phyloP scores from a whole-genome alignment of 306 rosid species.

The Luffa aegyptiaca region DNA sequence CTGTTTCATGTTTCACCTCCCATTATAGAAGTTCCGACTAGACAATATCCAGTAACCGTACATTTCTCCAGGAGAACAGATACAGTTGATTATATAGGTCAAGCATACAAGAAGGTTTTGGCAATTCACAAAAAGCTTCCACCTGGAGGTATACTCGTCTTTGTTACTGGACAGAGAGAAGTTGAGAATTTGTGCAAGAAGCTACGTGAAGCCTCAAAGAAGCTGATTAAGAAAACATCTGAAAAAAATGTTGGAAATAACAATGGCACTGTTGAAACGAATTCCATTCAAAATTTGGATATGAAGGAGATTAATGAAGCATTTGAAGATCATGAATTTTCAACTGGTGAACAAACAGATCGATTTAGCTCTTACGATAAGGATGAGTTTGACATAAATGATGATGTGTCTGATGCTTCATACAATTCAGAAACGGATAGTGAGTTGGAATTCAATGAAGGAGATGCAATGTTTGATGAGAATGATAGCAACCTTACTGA shows the following conservation, averaged over 20 bases:
- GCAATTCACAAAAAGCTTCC: constrained; percentile 91
- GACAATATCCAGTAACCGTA: constrained; percentile 70
- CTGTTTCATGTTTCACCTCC: constrained; percentile 61
- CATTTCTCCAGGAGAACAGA: constrained; percentile 82
- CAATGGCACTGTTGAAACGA: constrained; percentile 20
- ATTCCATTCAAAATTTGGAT: constrained; percentile 35
- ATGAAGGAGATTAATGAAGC: constrained; percentile 69
- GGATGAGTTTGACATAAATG: constrained; percentile 28
- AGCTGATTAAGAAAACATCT: constrained; percentile 30
- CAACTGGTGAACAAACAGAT: constrained; percentile 37
- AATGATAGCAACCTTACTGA: constrained; percentile 23
- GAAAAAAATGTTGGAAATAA: constrained; percentile 24
- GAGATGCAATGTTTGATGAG: constrained; percentile 19
- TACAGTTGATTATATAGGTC: constrained; percentile 54
- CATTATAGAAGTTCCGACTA: constrained; percentile 64
- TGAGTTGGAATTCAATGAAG: constrained; percentile 47
- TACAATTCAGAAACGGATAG: constrained; percentile 60
- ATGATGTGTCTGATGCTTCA: constrained; percentile 39
- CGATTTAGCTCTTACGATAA: constrained; percentile 55
- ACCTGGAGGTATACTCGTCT: constrained; percentile 79
- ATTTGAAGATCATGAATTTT: constrained; percentile 41
- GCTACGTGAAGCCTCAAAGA: constrained; percentile 59
- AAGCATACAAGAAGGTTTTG: constrained; percentile 76
- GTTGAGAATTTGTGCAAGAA: constrained; percentile 73
- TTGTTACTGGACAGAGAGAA: constrained; percentile 84